phyloP scores from a whole-genome alignment of 306 rosid species.

The Quercus rubra region DNA sequence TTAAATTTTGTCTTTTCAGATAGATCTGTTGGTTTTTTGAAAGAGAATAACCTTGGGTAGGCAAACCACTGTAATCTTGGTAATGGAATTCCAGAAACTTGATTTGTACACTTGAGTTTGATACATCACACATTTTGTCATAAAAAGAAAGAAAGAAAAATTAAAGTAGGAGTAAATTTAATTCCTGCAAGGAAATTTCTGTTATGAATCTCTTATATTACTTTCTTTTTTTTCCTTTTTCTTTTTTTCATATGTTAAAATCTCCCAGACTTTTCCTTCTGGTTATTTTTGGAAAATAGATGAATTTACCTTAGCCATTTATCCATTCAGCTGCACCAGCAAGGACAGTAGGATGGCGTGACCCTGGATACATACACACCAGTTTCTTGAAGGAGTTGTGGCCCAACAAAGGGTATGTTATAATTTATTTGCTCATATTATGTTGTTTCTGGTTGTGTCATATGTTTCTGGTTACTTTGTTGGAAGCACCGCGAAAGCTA shows the following conservation, averaged over 20 bases:
- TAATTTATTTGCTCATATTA: not conserved
- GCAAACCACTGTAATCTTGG: no score
- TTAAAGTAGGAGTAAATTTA: no score
- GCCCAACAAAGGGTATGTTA: constrained; percentile 69
- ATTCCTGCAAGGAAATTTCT: no score
- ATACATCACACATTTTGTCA: no score
- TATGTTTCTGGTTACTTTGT: not conserved
- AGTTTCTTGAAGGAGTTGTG: constrained; percentile 81
- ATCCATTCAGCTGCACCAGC: constrained; percentile 78
- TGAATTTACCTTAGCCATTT: constrained; percentile 8
- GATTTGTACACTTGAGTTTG: no score
- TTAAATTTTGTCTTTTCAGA: not conserved
- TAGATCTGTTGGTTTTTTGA: no score
- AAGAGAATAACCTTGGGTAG: no score
- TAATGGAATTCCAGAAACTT: no score
- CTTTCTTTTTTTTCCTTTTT: no score
- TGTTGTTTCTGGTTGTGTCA: constrained; percentile 13
- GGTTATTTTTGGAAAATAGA: not conserved
- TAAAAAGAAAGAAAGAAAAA: no score
- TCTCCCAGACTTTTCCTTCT: not conserved
- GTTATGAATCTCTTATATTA: no score
- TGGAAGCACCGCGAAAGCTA: not conserved
- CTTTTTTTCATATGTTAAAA: no score
- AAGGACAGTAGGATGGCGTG: constrained; percentile 92
- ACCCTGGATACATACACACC: constrained; percentile 90